Percentiles rank a stretch among this genome's conserved stretches.
Evolutionary conservation across 2,329 filamentous ascomycete species (phyloP).

Genomic region (Ramularia endophylla): DNA sequence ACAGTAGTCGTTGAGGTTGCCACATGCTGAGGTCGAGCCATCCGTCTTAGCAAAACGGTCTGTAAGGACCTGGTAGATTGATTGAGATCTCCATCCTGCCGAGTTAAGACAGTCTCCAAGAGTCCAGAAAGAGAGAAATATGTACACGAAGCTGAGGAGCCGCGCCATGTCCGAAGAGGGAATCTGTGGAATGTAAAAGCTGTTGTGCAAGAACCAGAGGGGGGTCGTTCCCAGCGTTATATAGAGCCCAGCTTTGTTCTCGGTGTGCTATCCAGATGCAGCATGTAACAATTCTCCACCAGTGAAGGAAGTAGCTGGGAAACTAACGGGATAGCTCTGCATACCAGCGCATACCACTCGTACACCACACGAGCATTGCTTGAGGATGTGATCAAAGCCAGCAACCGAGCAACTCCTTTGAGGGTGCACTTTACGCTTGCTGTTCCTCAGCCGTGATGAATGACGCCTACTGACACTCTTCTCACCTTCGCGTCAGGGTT

Average conservation of each 20-base stretch:
- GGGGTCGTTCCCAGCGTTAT: background rate
- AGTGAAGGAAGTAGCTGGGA: no score
- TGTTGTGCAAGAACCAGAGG: background rate
- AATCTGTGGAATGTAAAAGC: constrained; percentile 11
- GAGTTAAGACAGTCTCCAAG: constrained; percentile 8
- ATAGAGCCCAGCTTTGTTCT: background rate
- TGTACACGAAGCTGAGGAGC: constrained; percentile 6
- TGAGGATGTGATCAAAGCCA: no score
- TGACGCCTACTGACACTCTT: no score
- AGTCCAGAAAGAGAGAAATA: constrained; percentile 6
- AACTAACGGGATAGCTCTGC: no score
- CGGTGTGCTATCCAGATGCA: no score
- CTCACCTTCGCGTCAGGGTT: no score
- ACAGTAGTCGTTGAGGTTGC: constrained; percentile 40
- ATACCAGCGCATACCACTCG: no score
- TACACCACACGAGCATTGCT: no score
- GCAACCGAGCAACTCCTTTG: no score
- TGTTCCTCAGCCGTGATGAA: no score
- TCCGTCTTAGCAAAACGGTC: constrained; percentile 49
- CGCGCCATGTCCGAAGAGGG: constrained; percentile 5
- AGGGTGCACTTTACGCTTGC: no score
- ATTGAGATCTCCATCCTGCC: constrained; percentile 40
- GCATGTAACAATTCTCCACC: no score
- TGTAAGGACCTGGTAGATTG: constrained; percentile 55
- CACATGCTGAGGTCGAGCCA: constrained; percentile 40